phyloP scores from a whole-genome alignment of 805 yeast genomes.

The Candida tallmaniae region DNA sequence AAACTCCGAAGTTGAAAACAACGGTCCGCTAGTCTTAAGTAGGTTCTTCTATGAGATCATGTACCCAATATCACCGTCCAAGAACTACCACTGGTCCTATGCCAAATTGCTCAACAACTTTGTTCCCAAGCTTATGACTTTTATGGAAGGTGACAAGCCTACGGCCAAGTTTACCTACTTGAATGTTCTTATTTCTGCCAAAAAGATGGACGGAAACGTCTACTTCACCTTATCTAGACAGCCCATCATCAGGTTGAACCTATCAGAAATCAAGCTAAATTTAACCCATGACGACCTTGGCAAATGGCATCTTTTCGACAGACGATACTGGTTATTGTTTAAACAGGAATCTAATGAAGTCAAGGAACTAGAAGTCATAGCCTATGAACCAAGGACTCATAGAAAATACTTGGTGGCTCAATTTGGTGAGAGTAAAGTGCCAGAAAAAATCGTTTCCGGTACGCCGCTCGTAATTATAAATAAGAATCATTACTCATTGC shows the following conservation, averaged over 20 bases:
- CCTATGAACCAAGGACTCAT: constrained; percentile 14
- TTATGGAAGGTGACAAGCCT: constrained; percentile 3
- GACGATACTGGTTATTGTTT: constrained; percentile 29
- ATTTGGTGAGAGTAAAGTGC: constrained; percentile 2
- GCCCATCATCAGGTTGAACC: constrained; percentile 11
- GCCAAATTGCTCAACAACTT: constrained; percentile 32
- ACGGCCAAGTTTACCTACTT: constrained; percentile 16
- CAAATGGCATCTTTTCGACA: constrained; percentile 34
- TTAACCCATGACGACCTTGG: not conserved
- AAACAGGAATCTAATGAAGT: constrained; percentile 1
- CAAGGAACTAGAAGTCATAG: constrained; percentile 9
- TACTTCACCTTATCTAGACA: constrained; percentile 17
- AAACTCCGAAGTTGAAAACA: constrained; percentile 1
- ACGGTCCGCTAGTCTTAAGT: constrained; percentile 18
- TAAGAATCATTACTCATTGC: constrained; percentile 1
- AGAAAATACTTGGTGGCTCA: constrained; percentile 3
- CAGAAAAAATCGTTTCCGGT: constrained; percentile 4
- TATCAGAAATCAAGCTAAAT: constrained; percentile 3
- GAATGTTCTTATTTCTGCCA: constrained; percentile 18
- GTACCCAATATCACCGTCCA: constrained; percentile 26
- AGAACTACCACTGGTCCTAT: constrained; percentile 36
- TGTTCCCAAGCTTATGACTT: constrained; percentile 20
- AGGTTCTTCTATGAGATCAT: constrained; percentile 24
- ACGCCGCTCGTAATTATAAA: constrained; percentile 2
- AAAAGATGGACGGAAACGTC: constrained; percentile 4